Evolutionary conservation across 495 filamentous ascomycete genomes (phyloP).

Genomic region (Hypoxylon lienhwacheense): DNA sequence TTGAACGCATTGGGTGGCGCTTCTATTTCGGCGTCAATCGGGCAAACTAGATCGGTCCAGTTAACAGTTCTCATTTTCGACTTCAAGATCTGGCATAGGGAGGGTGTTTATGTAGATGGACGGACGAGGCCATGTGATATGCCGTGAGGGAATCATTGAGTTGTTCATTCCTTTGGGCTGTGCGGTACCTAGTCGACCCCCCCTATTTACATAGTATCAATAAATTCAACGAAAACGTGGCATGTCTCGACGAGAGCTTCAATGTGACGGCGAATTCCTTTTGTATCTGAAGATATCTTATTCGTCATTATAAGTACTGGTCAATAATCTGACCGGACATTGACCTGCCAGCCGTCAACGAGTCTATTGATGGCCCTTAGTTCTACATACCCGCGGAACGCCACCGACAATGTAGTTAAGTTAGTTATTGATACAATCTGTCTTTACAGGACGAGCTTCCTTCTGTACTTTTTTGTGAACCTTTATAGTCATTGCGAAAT

Average conservation of each 20-base stretch:
- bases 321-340: slow-evolving; percentile 13
- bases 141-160: slow-evolving; percentile 23
- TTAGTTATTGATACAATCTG: slow-evolving; percentile 37
- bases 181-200: slow-evolving; percentile 17
- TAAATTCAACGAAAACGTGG: slow-evolving; percentile 7
- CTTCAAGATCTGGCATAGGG: slow-evolving; percentile 8
- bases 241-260: too few species aligned
- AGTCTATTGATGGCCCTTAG: slow-evolving; percentile 24
- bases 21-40: slow-evolving; percentile 24
- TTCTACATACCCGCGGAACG: slow-evolving; percentile 39
- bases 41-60: slow-evolving; percentile 29
- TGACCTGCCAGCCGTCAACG: slow-evolving; percentile 27
- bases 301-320: slow-evolving; percentile 4
- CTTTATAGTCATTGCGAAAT: slow-evolving; percentile 4
- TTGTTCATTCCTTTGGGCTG: slow-evolving; percentile 25
- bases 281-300: slow-evolving; percentile 15
- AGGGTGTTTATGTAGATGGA: slow-evolving; percentile 28
- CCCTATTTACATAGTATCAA: slow-evolving; percentile 28
- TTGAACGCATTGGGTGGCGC: slow-evolving; percentile 33
- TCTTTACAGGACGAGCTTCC: slow-evolving; percentile 17
- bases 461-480: slow-evolving; percentile 16
- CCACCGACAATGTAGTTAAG: slow-evolving; percentile 36
- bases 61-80: slow-evolving; percentile 5
- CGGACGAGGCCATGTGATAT: slow-evolving; percentile 32
- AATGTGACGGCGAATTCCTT: slow-evolving; percentile 2